Evolutionary conservation across 2,329 filamentous ascomycete genomes (phyloP), one percentile per base, ranked within the genome.

Genomic region (Alternaria sp.): DNA sequence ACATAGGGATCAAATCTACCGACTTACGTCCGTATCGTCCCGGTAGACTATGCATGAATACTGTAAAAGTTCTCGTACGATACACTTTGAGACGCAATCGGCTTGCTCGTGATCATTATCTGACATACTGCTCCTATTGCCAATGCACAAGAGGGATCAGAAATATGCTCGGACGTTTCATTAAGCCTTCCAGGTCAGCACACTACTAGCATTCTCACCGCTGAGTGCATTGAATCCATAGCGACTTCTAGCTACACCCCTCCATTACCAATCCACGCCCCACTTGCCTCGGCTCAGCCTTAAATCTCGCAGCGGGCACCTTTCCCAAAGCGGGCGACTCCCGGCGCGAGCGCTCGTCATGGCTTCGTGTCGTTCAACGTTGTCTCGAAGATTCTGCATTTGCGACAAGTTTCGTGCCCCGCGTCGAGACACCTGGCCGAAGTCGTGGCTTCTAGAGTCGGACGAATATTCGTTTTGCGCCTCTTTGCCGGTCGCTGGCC

Each of bases 231-330:
- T 59, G 25, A 17, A 30, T 30, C 21, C 23, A 43, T 28, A 21
- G 19, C 36, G 30, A 52, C 44, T 25, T 50, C 30, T 36, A 23
- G 21, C 25, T 36, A 10, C 44, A 56, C 61, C 63, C 63, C 49
- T 59, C 60, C 64, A 65, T 68, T 63, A 65, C 64, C 61, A 69
- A 66, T 64, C 54, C 36, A 19, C n/a, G 51, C 67, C 71, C 71
- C 70, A 70, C 70, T 70, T 73, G 65, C 71, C 71, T 73, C 70
- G 71, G 71, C 61, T 66, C 60, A 67, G 60, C 49, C 57, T 50
- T 62, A 60, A 40, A 45, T 17, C 44, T 23, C 25, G 36, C 40
- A 65, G 64, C 66, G 67, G 67, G 32, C 63, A 46, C 65, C 62
- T 72, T 62, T 13, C 69, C 63, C 10, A 32, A 71, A 57, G 15